These are phyloP conservation scores for Mediolabrus comicus DNA, from an alignment of 108 stramenopile genomes.

Conservation along the genomic window DNA sequence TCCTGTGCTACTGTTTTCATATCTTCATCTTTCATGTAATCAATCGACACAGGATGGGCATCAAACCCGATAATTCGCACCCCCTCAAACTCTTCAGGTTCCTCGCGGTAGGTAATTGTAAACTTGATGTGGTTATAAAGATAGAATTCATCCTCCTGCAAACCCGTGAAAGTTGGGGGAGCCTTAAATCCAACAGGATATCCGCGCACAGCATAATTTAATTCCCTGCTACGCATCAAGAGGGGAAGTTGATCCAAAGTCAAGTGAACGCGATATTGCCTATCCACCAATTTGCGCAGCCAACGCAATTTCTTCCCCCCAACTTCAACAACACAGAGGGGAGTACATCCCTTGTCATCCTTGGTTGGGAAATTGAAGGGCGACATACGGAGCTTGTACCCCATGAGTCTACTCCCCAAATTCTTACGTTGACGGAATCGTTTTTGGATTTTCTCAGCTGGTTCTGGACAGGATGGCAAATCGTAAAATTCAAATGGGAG, in stretches of 20 bases:
- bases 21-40: slow-evolving; percentile 50
- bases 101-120: slow-evolving; percentile 78
- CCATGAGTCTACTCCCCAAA: slow-evolving; percentile 72
- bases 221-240: slow-evolving; percentile 73
- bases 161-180: slow-evolving; percentile 56
- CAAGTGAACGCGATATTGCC: slow-evolving; percentile 95
- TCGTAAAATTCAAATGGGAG: slow-evolving; percentile 95
- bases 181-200: slow-evolving; percentile 84
- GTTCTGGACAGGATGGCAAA: slow-evolving; percentile 80
- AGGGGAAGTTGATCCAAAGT: slow-evolving; percentile 87
- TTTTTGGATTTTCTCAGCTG: slow-evolving; percentile 43
- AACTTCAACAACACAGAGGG: slow-evolving; percentile 55
- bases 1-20: slow-evolving; percentile 7
- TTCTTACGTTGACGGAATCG: slow-evolving; percentile 60
- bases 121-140: slow-evolving; percentile 94
- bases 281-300: slow-evolving; percentile 85
- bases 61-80: slow-evolving; percentile 94
- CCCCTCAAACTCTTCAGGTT: slow-evolving; percentile 61
- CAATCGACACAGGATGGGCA: slow-evolving; percentile 84
- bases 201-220: slow-evolving; percentile 79
- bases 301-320: slow-evolving; percentile 68
- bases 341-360: slow-evolving; percentile 56
- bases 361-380: slow-evolving; percentile 61
- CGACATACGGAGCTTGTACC: slow-evolving; percentile 61
- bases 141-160: slow-evolving; percentile 61